Base-by-base conservation (phyloP, 2,329 filamentous ascomycete species). In the Diaporthe citri region DNA sequence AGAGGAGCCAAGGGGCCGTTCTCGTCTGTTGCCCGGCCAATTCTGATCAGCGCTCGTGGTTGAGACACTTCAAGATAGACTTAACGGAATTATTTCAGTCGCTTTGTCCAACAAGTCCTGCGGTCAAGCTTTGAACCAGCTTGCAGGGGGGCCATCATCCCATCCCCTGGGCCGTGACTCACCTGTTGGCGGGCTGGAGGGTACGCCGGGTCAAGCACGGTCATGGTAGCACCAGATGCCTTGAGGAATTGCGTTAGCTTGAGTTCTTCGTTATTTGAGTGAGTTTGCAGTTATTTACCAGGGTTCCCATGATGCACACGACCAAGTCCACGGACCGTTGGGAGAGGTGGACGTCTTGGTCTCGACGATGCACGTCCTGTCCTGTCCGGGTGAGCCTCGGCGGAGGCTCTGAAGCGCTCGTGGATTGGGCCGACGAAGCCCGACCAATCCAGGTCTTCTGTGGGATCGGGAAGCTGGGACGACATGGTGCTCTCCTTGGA, bases 191-290 rank as follows among this genome's bases (percentile, higher is more conserved):
- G 88, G 77, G 93, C 92, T 12, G 94, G 92, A 10, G 95, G 95
- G 82, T 97, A 97, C 41, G 90, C 89, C 34, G 95, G 96, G 82
- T 98, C 95, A 28, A 98, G 89, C 56, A 93, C 90, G 5, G 86
- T 91, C 78, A 92, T 86, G 8, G 89, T 92, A 60, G 90, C 90
- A 75, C 92, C 93, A 51, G 75, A 74, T 64, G 92, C 88, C 59
- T 86, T 82, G 80, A 91, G 91, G 81, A 41, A 15, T 9, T 43
- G 4, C 15, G 60, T 74, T 17, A 76, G 39, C 2, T 25, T 22
- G 34, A 52, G 22, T 39, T 4, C 22, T 9, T 13, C 3, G 34
- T 28, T 28, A 31, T n/a, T 56, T n/a, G 39, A 34, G 15, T 7
- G 12, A 36, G 5, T 12, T 4, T n/a, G 2, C 20, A 28, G 34